Percentiles rank a stretch among this genome's conserved stretches.
phyloP scores from a whole-genome alignment of 2,329 filamentous ascomycete species.

The Venturia oleaginea region DNA sequence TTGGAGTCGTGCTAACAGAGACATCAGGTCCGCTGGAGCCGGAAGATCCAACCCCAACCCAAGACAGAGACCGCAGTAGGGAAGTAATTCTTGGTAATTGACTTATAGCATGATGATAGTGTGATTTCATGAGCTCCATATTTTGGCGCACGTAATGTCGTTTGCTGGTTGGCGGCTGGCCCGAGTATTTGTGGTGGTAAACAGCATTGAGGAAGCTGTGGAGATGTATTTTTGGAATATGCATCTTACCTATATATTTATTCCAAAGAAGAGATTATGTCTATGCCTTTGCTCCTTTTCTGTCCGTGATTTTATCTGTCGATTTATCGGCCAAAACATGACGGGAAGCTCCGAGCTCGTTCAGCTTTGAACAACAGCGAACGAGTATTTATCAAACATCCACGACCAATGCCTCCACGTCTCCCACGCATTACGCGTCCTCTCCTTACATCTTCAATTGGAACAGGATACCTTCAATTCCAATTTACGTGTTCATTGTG shows the following conservation, averaged over 20 bases:
- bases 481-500: neutral
- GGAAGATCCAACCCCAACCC: neutral
- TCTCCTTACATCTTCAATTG: neutral
- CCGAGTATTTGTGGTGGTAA: neutral
- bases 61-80: constrained; percentile 1
- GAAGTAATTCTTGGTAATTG: neutral
- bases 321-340: neutral
- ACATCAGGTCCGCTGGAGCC: constrained; percentile 3
- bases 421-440: neutral
- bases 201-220: neutral
- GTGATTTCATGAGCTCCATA: neutral
- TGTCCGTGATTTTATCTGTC: neutral
- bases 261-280: neutral
- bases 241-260: constrained; percentile 3
- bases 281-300: neutral
- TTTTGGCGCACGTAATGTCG: neutral
- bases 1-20: neutral
- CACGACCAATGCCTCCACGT: constrained; percentile 6
- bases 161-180: constrained; percentile 1
- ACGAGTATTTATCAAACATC: neutral
- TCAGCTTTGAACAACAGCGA: neutral
- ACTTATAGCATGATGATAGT: constrained; percentile 1
- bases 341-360: neutral
- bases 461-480: neutral
- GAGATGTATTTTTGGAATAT: neutral